A percentile compares a stretch with the other conserved stretches of the same genome.
phyloP scores from a whole-genome alignment of 2,329 filamentous ascomycete genomes.

The Alternaria solani region DNA sequence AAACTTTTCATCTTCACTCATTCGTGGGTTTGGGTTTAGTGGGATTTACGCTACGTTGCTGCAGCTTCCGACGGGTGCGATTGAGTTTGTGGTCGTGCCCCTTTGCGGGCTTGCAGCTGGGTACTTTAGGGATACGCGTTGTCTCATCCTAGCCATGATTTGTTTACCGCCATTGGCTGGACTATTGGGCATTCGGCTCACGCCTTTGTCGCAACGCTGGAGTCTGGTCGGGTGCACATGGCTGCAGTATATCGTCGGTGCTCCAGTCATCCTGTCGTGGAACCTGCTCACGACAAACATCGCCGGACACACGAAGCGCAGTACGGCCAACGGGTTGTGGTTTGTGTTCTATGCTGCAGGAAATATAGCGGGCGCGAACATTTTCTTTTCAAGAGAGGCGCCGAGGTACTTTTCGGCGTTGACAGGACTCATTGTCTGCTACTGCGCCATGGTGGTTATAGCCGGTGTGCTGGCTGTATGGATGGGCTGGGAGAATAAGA shows the following conservation, averaged over 20 bases:
- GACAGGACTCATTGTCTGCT: conserved; percentile 55
- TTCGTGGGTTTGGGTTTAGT: conserved; percentile 55
- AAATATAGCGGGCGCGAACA: conserved; percentile 59
- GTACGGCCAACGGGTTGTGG: conserved; percentile 59
- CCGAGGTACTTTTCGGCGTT: conserved; percentile 57
- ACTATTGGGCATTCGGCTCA: conserved; percentile 61
- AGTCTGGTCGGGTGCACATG: conserved; percentile 62
- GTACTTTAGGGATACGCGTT: conserved; percentile 42
- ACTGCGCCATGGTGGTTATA: conserved; percentile 54
- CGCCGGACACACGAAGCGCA: conserved; percentile 62
- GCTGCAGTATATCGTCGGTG: conserved; percentile 61
- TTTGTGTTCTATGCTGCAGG: conserved; percentile 60
- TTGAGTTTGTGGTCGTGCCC: conserved; percentile 54
- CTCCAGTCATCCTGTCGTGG: conserved; percentile 62
- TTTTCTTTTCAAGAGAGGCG: conserved; percentile 56
- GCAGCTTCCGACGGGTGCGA: conserved; percentile 55
- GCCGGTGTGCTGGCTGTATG: conserved; percentile 32
- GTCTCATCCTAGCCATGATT: conserved; percentile 48
- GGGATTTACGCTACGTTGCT: conserved; percentile 54
- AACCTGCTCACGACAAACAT: conserved; percentile 56
- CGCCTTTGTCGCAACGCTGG: conserved; percentile 56
- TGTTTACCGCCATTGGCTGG: conserved; percentile 59
- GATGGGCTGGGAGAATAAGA: conserved; percentile 48
- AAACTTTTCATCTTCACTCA: conserved; percentile 59
- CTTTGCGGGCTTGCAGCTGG: conserved; percentile 46